A percentile compares a stretch with the other conserved stretches of the same genome.
These are phyloP conservation scores for Fusarium dimerum DNA, from an alignment of 2,329 filamentous ascomycete species.

Conservation along the genomic window DNA sequence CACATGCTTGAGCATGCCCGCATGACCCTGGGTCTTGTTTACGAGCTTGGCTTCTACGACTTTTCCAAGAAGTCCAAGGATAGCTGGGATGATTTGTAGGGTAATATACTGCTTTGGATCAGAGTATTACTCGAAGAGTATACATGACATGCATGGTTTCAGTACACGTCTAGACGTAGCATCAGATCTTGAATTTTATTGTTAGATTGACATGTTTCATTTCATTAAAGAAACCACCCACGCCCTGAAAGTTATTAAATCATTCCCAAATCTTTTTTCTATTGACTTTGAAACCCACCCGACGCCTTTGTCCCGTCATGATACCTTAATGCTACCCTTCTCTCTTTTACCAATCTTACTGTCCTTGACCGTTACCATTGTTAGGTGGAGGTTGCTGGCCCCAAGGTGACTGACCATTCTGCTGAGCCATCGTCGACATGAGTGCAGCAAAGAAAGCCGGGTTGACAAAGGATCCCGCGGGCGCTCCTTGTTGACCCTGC, in stretches of 20 bases:
- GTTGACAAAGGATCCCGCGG: conserved; percentile 53
- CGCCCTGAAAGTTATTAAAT: no score
- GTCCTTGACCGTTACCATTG: conserved; percentile 27
- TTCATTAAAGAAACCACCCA: no score
- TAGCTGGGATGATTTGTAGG: conserved; percentile 39
- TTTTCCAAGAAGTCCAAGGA: conserved; percentile 50
- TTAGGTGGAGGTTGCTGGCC: conserved; percentile 32
- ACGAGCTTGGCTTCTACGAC: conserved; percentile 78
- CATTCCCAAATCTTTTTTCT: no score
- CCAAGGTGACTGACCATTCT: conserved; percentile 33
- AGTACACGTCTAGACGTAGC: no score
- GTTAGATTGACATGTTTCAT: no score
- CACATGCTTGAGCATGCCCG: conserved; percentile 91
- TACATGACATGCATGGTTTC: background rate
- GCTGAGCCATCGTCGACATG: conserved; percentile 43
- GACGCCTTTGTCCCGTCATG: conserved; percentile 20
- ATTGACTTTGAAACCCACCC: no score
- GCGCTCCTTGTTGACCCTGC: conserved; percentile 35
- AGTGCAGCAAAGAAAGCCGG: conserved; percentile 57
- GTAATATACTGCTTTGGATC: background rate
- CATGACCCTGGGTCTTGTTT: conserved; percentile 79
- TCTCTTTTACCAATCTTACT: conserved; percentile 11
- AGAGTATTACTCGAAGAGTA: background rate
- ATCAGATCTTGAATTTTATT: no score
- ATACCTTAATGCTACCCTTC: background rate